Evolutionary conservation across 768 basidiomycete species (phyloP).

Genomic region (Amanita molliuscula): DNA sequence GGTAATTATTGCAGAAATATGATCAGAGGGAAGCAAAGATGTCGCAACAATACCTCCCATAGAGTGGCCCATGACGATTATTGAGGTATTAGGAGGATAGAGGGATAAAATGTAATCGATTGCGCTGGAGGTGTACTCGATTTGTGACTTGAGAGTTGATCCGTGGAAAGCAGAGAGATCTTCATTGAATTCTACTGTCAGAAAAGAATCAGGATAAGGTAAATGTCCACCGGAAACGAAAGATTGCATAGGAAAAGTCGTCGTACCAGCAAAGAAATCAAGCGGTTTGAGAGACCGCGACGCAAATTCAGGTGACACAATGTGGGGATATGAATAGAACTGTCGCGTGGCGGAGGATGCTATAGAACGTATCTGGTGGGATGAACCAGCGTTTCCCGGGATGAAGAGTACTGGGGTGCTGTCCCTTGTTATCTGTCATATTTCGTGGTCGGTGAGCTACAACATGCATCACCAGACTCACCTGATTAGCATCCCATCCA

Average conservation of each 20-base stretch:
- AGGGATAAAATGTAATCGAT: conserved; percentile 71
- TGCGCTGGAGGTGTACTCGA: conserved; percentile 58
- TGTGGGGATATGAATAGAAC: conserved; percentile 54
- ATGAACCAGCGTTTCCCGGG: conserved; percentile 95
- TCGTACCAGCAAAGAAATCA: conserved; percentile 80
- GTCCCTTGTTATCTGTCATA: conserved; percentile 12
- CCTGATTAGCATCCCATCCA: conserved; percentile 68
- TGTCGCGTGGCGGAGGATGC: conserved; percentile 85
- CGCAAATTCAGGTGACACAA: conserved; percentile 43
- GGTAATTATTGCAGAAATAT: conserved; percentile 79
- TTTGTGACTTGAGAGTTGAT: conserved; percentile 76
- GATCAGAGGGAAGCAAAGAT: conserved; percentile 55
- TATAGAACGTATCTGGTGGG: conserved; percentile 87
- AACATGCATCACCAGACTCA: conserved; percentile 16
- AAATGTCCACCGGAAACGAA: background rate
- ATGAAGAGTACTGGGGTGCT: conserved; percentile 92
- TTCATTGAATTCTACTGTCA: conserved; percentile 88
- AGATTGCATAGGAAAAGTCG: background rate
- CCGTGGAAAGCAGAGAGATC: conserved; percentile 95
- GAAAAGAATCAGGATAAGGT: background rate
- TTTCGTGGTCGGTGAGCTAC: background rate
- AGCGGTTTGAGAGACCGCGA: conserved; percentile 40
- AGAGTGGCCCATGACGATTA: conserved; percentile 86
- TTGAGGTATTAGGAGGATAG: conserved; percentile 52
- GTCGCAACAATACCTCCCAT: conserved; percentile 95